These are phyloP conservation scores for Penicillium aurantiogriseum DNA, from an alignment of 2,329 filamentous ascomycete genomes.

Conservation along the genomic window DNA sequence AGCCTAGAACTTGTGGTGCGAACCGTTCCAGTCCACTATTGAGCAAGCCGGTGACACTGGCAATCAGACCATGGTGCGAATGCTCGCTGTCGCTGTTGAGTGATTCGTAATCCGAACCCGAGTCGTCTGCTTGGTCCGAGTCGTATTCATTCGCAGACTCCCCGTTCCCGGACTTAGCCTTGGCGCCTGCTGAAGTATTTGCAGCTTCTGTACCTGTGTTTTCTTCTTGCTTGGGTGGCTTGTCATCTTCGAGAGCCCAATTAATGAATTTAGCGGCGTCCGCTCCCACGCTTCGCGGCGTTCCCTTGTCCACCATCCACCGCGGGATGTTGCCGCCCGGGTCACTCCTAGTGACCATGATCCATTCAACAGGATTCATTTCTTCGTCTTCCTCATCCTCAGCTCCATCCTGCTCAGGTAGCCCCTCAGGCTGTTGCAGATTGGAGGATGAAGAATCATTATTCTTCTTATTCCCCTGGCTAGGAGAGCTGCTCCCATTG, in stretches of 20 bases:
- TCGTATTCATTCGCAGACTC: slow-evolving; percentile 6
- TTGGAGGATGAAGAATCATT: slow-evolving; percentile 34
- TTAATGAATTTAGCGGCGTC: slow-evolving; percentile 80
- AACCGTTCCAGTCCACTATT: slow-evolving; percentile 50
- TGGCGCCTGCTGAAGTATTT: background rate
- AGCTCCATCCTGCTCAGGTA: slow-evolving; percentile 20
- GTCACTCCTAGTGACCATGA: slow-evolving; percentile 88
- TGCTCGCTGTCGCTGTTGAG: slow-evolving; percentile 20
- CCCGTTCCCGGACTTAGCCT: background rate
- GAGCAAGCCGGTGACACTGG: slow-evolving; percentile 37
- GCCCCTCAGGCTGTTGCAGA: slow-evolving; percentile 30
- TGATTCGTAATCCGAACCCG: slow-evolving; percentile 19
- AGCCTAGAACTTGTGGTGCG: slow-evolving; percentile 53
- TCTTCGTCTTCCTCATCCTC: slow-evolving; percentile 48
- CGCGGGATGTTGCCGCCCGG: slow-evolving; percentile 83
- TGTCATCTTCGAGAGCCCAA: slow-evolving; percentile 63
- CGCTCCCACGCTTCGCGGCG: slow-evolving; percentile 72
- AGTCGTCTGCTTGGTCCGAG: slow-evolving; percentile 13
- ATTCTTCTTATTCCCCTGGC: slow-evolving; percentile 35
- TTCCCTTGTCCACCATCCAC: slow-evolving; percentile 88
- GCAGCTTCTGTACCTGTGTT: background rate
- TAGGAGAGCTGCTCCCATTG: slow-evolving; percentile 14
- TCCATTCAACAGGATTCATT: slow-evolving; percentile 75
- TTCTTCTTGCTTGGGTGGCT: slow-evolving; percentile 37
- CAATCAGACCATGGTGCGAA: slow-evolving; percentile 36